phyloP scores from a whole-genome alignment of 352 stramenopile species.

The Globisporangium paddicum region DNA sequence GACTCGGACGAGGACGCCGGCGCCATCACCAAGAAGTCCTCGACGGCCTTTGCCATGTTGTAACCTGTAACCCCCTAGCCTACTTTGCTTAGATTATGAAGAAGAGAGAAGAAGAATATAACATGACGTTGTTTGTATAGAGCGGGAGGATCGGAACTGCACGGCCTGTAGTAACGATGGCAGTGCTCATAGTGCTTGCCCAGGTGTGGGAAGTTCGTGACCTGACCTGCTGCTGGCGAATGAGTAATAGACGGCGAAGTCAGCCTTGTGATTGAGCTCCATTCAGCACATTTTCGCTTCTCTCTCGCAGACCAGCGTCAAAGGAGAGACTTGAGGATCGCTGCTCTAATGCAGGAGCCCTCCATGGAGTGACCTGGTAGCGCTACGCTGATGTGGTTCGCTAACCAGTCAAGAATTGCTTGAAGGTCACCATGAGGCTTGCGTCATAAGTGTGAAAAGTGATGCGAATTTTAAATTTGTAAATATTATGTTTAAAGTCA shows the following conservation, averaged over 20 bases:
- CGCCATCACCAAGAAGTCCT: conserved; percentile 26
- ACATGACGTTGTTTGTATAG: too few species aligned
- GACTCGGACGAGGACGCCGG: conserved; percentile 35
- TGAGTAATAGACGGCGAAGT: too few species aligned
- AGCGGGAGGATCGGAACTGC: neutral
- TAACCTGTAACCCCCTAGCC: conserved; percentile 18
- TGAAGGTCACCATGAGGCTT: too few species aligned
- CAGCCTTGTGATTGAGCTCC: neutral
- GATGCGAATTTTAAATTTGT: too few species aligned
- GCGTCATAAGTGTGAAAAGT: too few species aligned
- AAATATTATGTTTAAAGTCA: neutral
- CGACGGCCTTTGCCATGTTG: conserved; percentile 49
- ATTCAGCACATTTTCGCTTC: neutral
- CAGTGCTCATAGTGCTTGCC: neutral
- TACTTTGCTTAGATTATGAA: neutral
- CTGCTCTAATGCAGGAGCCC: too few species aligned
- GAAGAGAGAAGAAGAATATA: neutral
- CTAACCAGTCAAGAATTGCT: too few species aligned
- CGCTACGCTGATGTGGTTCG: too few species aligned
- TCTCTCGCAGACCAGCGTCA: too few species aligned
- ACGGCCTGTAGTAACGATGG: neutral
- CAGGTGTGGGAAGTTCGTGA: too few species aligned
- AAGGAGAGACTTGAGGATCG: neutral
- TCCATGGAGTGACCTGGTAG: too few species aligned
- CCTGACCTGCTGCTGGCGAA: too few species aligned